Evolutionary conservation across 2,329 filamentous ascomycete species (phyloP).

Genomic region (Hypoxylon sp.): DNA sequence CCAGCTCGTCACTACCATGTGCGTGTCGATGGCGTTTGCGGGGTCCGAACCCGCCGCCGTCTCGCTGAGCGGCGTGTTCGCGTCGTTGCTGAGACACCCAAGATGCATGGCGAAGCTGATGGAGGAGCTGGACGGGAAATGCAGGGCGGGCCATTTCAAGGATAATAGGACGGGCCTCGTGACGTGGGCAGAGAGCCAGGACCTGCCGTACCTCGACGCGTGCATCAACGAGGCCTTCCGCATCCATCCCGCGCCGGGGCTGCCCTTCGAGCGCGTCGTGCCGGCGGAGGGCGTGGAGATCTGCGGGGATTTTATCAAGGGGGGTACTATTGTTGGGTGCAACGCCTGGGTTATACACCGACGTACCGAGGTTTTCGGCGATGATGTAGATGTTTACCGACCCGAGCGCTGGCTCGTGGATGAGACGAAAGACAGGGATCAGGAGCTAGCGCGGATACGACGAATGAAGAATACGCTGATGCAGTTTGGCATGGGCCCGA

Average conservation of each 20-base stretch:
- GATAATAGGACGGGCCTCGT: constrained; percentile 20
- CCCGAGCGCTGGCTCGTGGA: constrained; percentile 49
- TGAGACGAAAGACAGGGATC: constrained; percentile 13
- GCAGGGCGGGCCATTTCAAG: constrained; percentile 18
- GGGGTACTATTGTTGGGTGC: constrained; percentile 49
- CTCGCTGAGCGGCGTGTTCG: constrained; percentile 28
- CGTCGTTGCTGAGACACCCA: constrained; percentile 24
- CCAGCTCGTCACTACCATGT: constrained; percentile 29
- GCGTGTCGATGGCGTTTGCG: constrained; percentile 30
- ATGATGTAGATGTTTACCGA: constrained; percentile 48
- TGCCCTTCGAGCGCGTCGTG: constrained; percentile 29
- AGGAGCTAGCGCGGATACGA: constrained; percentile 22
- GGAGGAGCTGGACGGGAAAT: constrained; percentile 19
- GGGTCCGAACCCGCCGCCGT: constrained; percentile 30
- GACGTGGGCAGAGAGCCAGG: constrained; percentile 27
- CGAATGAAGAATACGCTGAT: constrained; percentile 27
- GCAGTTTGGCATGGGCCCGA: constrained; percentile 27
- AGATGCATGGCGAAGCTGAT: constrained; percentile 27
- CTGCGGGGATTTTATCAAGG: constrained; percentile 20
- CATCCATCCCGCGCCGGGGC: constrained; percentile 29
- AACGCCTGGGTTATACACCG: constrained; percentile 50
- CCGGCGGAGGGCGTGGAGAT: constrained; percentile 26
- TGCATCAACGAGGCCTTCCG: constrained; percentile 38
- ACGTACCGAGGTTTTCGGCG: constrained; percentile 48
- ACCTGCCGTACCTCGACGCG: constrained; percentile 39